Base-by-base conservation (phyloP, 2,329 filamentous ascomycete species). In the Berkeleyomyces rouxiae region DNA sequence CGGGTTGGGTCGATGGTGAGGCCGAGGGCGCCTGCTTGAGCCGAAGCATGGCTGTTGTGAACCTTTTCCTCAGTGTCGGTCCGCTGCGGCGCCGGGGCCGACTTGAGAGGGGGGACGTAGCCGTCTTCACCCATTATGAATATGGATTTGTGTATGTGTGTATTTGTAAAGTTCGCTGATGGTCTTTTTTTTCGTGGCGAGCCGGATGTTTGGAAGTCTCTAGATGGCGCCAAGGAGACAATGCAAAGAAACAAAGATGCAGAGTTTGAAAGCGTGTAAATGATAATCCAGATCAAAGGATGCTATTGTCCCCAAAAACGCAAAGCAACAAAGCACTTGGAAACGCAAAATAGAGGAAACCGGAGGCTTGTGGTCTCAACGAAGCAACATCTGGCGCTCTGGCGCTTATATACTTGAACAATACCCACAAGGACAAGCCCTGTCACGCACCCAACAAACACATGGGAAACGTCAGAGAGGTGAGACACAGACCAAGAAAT, bases 81-180 rank as follows among this genome's bases (percentile, higher is more conserved):
- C 10, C 63, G 63, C 3, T 58, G 40, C 1, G 63, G 63, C 7
- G 51, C 57, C n/a, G 57, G 33, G 31, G 63, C 58, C 16, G 58
- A 42, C 58, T 60, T 44, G 16, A 36, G 11, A 31, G 63, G 46
- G 43, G 55, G 63, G 10, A 47, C 40, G 31, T 59, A 60, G 61
- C 63, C 63, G 33, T 64, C 63, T 42, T 64, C 60, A 42, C 55
- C 59, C 63, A 62, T 64, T 7, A 16, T 62, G 46, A 53, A 31
- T 11, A 36, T 9, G 33, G 43, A 10, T n/a, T 46, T 47, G 23
- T 51, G 16, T 37, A 39, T 43, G 44, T 44, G 23, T 31, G 6
- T 7, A 5, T 43, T 3, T 60, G n/a, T 13, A 23, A 62, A 44
- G 40, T 1, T 62, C 1, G 6, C 1, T 16, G 36, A n/a, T 39